Percentiles rank a stretch among this genome's conserved stretches.
Conservation (phyloP, 2,329 filamentous ascomycete species). For the Ceratocystis colombiana region DNA sequence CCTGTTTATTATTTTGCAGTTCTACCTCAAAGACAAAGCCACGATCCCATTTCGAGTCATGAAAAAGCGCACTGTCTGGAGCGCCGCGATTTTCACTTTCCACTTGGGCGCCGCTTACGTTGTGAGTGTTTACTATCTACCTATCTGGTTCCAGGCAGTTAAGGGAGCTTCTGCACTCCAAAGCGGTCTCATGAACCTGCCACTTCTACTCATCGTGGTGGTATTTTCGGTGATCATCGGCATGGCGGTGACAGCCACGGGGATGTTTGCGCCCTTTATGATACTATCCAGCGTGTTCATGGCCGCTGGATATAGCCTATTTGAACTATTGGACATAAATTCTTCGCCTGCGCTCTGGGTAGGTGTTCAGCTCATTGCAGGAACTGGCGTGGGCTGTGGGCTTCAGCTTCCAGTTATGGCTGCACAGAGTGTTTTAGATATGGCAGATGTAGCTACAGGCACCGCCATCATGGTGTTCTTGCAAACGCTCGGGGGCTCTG, state of each 20-base stretch:
- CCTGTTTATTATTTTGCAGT: constrained; percentile 35
- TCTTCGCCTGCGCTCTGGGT: constrained; percentile 28
- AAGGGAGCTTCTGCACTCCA: constrained; percentile 33
- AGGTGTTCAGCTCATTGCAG: constrained; percentile 29
- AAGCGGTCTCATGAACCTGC: constrained; percentile 34
- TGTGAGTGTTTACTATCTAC: constrained; percentile 31
- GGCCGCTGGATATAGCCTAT: constrained; percentile 33
- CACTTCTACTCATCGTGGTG: constrained; percentile 33
- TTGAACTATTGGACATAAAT: constrained; percentile 33
- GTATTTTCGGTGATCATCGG: constrained; percentile 32
- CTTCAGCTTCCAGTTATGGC: constrained; percentile 40
- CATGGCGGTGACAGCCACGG: constrained; percentile 31
- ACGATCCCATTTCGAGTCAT: constrained; percentile 39
- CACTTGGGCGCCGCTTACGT: constrained; percentile 33
- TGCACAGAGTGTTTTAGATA: constrained; percentile 37
- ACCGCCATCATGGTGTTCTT: constrained; percentile 40
- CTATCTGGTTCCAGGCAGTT: constrained; percentile 36
- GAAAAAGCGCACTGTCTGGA: constrained; percentile 35
- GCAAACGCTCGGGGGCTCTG: constrained; percentile 37
- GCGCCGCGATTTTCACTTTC: constrained; percentile 33
- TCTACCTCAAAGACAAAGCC: constrained; percentile 35
- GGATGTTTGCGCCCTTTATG: constrained; percentile 37
- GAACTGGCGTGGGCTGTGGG: constrained; percentile 34
- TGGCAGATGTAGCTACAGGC: constrained; percentile 39
- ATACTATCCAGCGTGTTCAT: constrained; percentile 30